Percentiles rank a stretch among this genome's conserved stretches.
Evolutionary conservation across 768 basidiomycete species (phyloP).

Genomic region (Phylloporus scabripes): DNA sequence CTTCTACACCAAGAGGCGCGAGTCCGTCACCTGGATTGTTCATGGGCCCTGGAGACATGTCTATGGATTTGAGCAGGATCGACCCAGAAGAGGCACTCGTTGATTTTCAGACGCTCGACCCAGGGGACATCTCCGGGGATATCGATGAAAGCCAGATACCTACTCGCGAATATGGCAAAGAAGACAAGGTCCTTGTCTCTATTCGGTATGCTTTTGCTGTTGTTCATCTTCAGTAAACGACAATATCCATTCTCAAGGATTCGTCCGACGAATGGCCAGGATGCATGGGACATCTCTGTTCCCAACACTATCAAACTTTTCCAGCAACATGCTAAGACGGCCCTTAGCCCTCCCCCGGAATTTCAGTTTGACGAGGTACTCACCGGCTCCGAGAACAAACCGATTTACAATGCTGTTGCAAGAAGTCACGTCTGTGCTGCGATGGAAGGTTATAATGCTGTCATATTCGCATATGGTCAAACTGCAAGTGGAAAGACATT

Average conservation of each 20-base stretch:
- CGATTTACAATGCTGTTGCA: slow-evolving; percentile 70
- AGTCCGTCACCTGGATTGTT: slow-evolving; percentile 40
- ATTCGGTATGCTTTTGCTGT: slow-evolving; percentile 46
- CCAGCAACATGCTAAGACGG: slow-evolving; percentile 47
- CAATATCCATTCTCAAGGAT: slow-evolving; percentile 38
- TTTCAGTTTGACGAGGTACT: slow-evolving; percentile 75
- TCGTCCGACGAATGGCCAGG: slow-evolving; percentile 46
- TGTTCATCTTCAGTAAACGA: too few species aligned
- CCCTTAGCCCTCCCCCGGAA: slow-evolving; percentile 35
- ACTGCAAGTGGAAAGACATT: slow-evolving; percentile 79
- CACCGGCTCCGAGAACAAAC: slow-evolving; percentile 74
- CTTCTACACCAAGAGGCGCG: slow-evolving; percentile 47
- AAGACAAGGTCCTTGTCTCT: slow-evolving; percentile 85
- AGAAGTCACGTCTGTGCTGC: slow-evolving; percentile 80
- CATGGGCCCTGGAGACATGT: slow-evolving; percentile 47
- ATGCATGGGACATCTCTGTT: slow-evolving; percentile 51
- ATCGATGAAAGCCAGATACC: slow-evolving; percentile 52
- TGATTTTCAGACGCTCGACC: slow-evolving; percentile 67
- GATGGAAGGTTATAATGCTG: slow-evolving; percentile 96
- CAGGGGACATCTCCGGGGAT: slow-evolving; percentile 62
- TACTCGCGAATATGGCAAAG: slow-evolving; percentile 53
- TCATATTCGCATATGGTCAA: slow-evolving; percentile 93
- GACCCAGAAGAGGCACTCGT: slow-evolving; percentile 74
- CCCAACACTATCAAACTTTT: slow-evolving; percentile 58
- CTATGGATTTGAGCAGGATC: slow-evolving; percentile 68